Conservation (phyloP, 2,329 filamentous ascomycete species). For the Epichloe elymi region DNA sequence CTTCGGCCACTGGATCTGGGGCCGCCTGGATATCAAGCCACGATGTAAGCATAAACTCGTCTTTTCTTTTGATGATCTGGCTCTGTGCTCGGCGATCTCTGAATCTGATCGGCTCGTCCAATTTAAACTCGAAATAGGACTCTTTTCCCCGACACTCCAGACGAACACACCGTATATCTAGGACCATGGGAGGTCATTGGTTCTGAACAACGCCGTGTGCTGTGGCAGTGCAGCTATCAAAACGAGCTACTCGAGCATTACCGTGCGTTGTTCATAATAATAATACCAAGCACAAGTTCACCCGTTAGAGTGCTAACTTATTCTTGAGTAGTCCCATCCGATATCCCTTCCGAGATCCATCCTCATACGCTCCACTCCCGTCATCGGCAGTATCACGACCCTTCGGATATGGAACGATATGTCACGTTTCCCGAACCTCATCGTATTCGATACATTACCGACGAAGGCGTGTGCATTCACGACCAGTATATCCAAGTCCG, state of each 20-base stretch:
- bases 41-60: slow-evolving; percentile 27
- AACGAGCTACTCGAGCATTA: slow-evolving; percentile 39
- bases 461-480: slow-evolving; percentile 32
- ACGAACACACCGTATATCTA: slow-evolving; percentile 37
- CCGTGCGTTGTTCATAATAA: slow-evolving; percentile 16
- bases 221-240: slow-evolving; percentile 40
- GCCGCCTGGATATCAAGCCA: slow-evolving; percentile 40
- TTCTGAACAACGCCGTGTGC: slow-evolving; percentile 32
- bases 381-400: slow-evolving; percentile 36
- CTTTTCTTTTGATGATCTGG: neutral
- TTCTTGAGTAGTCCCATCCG: slow-evolving; percentile 28
- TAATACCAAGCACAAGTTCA: no score
- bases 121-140: slow-evolving; percentile 20
- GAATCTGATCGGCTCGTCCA: slow-evolving; percentile 9
- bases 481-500: slow-evolving; percentile 34
- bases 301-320: neutral
- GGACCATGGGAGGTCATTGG: slow-evolving; percentile 40
- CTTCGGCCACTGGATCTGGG: slow-evolving; percentile 35
- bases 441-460: slow-evolving; percentile 33
- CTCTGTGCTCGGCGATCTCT: neutral
- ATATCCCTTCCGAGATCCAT: slow-evolving; percentile 29
- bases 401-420: slow-evolving; percentile 35
- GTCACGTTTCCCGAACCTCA: slow-evolving; percentile 35
- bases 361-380: slow-evolving; percentile 37
- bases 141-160: slow-evolving; percentile 35